Evolutionary conservation across 176 grass and related monocot genomes (phyloP).

Genomic region (Ensete ventricosum): DNA sequence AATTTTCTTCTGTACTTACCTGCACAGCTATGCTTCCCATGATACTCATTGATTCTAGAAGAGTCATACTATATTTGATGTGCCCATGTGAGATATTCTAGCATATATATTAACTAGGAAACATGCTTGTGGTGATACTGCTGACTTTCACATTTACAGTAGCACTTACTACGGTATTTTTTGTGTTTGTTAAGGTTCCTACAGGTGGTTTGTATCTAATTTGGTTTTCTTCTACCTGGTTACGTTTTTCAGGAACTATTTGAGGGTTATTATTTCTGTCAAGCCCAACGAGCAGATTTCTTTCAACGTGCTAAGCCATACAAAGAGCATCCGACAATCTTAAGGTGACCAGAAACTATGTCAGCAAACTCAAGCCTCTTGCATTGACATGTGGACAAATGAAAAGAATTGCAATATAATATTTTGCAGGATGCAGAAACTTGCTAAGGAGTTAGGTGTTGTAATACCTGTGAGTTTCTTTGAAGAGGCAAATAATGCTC

Average conservation of each 20-base stretch:
- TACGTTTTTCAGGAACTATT: slow-evolving; percentile 62
- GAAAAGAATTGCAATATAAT: background rate
- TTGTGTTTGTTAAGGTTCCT: background rate
- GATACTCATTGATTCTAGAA: background rate
- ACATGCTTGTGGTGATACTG: background rate
- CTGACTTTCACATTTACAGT: background rate
- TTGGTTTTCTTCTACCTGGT: background rate
- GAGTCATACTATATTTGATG: background rate
- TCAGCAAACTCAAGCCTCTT: background rate
- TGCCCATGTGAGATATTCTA: background rate
- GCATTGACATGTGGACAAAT: background rate
- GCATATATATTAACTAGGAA: background rate
- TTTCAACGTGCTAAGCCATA: slow-evolving; percentile 82
- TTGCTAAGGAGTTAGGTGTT: slow-evolving; percentile 83
- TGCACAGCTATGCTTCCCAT: background rate
- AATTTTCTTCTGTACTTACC: background rate
- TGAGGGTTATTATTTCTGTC: slow-evolving; percentile 95
- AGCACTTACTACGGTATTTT: too few relatives aligned
- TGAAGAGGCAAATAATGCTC: slow-evolving; percentile 91
- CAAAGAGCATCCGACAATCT: slow-evolving; percentile 79
- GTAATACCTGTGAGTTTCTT: slow-evolving; percentile 94
- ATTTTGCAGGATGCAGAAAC: slow-evolving; percentile 64
- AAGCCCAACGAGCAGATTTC: slow-evolving; percentile 84
- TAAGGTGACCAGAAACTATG: slow-evolving; percentile 31
- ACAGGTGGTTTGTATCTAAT: slow-evolving; percentile 7